Conservation (phyloP, 768 basidiomycete species). For the Kwoniella dendrophila region DNA sequence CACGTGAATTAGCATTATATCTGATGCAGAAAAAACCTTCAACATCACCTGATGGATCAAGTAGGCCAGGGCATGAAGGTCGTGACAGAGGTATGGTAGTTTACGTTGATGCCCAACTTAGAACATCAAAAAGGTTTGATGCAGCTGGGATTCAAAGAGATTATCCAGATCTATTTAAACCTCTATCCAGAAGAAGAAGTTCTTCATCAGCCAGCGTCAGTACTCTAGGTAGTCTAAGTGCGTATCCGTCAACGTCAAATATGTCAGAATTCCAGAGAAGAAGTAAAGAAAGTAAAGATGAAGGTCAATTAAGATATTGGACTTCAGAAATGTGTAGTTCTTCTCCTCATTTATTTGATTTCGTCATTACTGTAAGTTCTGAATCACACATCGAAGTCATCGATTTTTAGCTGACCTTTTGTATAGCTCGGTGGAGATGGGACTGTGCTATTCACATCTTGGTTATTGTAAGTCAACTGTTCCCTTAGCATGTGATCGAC, state of each 20-base stretch:
- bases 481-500: neutral
- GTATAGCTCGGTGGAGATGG: constrained; percentile 93
- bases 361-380: constrained; percentile 89
- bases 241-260: constrained; percentile 61
- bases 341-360: constrained; percentile 91
- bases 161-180: constrained; percentile 82
- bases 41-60: constrained; percentile 12
- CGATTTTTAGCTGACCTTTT: constrained; percentile 15
- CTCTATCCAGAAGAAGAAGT: constrained; percentile 72
- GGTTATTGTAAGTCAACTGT: constrained; percentile 71
- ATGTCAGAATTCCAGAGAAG: constrained; percentile 33
- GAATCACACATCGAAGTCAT: constrained; percentile 1
- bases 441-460: constrained; percentile 96
- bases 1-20: constrained; percentile 88
- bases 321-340: constrained; percentile 92
- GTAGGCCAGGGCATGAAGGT: constrained; percentile 13
- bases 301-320: constrained; percentile 97
- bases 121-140: constrained; percentile 87
- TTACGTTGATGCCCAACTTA: constrained; percentile 92
- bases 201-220: constrained; percentile 59
- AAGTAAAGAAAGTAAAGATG: constrained; percentile 62
- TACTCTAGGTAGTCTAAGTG: constrained; percentile 62
- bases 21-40: constrained; percentile 73
- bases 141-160: constrained; percentile 82
- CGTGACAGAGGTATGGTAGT: constrained; percentile 76